Conservation (phyloP, 345 rosid species). For the Salix dunnii region DNA sequence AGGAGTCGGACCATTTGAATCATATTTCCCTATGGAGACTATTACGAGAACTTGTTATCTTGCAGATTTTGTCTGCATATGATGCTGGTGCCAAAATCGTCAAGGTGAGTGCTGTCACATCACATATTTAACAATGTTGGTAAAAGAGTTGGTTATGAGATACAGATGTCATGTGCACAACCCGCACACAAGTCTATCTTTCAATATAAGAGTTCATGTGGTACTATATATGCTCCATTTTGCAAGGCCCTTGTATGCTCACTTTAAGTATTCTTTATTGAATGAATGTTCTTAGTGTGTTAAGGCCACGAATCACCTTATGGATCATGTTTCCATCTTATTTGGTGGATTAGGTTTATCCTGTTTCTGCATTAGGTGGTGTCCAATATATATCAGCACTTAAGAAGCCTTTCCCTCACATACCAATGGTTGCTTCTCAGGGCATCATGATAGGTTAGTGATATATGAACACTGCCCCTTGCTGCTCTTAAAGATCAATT, state of each 20-base stretch:
- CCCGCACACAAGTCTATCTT: not conserved
- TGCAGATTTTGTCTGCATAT: conserved; percentile 52
- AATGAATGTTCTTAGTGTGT: not conserved
- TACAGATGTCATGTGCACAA: not conserved
- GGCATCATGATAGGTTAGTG: conserved; percentile 51
- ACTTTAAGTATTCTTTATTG: not conserved
- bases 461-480: not conserved
- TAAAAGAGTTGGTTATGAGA: not conserved
- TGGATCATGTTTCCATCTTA: not conserved
- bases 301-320: not conserved
- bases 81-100: conserved; percentile 52
- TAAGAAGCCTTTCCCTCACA: conserved; percentile 54
- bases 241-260: not conserved
- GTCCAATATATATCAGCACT: conserved; percentile 44
- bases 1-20: not conserved
- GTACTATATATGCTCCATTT: not conserved
- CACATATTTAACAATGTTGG: not conserved
- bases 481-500: not conserved
- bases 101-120: conserved; percentile 35
- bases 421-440: conserved; percentile 60
- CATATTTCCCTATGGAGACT: not conserved
- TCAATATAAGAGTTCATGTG: not conserved
- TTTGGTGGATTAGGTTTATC: conserved; percentile 46
- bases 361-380: conserved; percentile 58
- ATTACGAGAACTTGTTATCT: conserved; percentile 1